Percentiles rank a stretch among this genome's conserved stretches.
phyloP scores from a whole-genome alignment of 257 asterid genomes.

The Solanum sparsipilum region DNA sequence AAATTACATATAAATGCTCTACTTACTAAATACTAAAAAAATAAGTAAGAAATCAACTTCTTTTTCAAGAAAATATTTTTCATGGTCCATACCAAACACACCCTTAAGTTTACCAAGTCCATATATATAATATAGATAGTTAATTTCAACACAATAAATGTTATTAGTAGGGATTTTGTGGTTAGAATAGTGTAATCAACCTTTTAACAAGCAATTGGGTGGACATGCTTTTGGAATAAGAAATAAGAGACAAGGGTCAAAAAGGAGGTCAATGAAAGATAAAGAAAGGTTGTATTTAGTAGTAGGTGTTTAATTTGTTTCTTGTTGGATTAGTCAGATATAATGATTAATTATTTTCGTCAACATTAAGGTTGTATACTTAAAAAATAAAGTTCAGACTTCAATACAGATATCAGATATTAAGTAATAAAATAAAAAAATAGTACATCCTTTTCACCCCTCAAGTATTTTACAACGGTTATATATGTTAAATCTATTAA shows the following conservation, averaged over 20 bases:
- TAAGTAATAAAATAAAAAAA: accelerated
- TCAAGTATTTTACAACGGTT: background rate
- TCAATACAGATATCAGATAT: accelerated
- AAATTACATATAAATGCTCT: background rate
- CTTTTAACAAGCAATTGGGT: background rate
- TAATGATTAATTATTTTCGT: background rate
- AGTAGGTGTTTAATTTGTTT: background rate
- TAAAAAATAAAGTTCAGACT: too few relatives aligned
- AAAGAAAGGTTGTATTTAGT: background rate
- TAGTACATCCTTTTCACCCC: background rate
- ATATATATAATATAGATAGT: background rate
- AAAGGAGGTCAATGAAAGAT: background rate
- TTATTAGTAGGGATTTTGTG: background rate
- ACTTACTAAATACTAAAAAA: too few relatives aligned
- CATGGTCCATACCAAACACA: background rate
- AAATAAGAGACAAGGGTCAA: background rate
- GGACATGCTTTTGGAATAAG: background rate
- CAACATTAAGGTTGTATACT: background rate
- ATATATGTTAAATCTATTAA: background rate
- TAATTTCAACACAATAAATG: background rate
- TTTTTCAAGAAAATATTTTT: too few relatives aligned
- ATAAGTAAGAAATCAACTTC: too few relatives aligned
- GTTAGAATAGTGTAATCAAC: background rate
- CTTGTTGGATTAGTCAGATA: background rate
- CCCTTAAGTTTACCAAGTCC: background rate